Percentiles rank a stretch among this genome's conserved stretches.
Evolutionary conservation across 306 rosid species (phyloP).

Genomic region (Vicia faba): DNA sequence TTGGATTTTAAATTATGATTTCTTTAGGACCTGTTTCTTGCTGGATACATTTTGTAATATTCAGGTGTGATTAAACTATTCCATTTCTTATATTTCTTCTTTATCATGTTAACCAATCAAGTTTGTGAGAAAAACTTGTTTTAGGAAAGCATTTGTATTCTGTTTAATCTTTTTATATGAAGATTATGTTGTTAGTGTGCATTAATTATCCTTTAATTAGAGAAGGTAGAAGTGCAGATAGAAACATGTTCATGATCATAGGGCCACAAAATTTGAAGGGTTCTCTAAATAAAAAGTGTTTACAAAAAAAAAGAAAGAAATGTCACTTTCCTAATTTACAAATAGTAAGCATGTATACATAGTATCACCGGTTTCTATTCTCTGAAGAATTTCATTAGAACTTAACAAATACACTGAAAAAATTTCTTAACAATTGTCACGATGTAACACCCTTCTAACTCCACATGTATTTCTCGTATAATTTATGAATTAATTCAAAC

Average conservation of each 20-base stretch:
- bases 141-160: conserved; percentile 20
- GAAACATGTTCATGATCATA: background rate
- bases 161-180: conserved; percentile 9
- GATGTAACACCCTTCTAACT: background rate
- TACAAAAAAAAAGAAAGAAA: background rate
- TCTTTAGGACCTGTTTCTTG: conserved; percentile 25
- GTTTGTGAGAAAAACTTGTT: background rate
- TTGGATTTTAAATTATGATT: conserved; percentile 39
- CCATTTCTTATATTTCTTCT: background rate
- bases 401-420: conserved; percentile 4
- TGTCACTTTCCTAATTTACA: background rate
- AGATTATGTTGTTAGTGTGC: too few relatives aligned
- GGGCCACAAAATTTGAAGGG: background rate
- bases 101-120: background rate
- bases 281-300: background rate
- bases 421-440: background rate
- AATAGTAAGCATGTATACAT: background rate
- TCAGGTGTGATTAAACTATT: conserved; percentile 23
- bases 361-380: conserved; percentile 3
- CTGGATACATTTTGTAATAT: conserved; percentile 25
- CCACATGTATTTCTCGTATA: too few relatives aligned
- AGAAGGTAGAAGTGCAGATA: too few relatives aligned
- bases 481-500: too few relatives aligned
- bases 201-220: too few relatives aligned
- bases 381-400: conserved; percentile 5